Evolutionary conservation across 1,284 basidiomycete species (phyloP), one percentile per base, ranked within the genome.

Genomic region (Abortiporus biennis): DNA sequence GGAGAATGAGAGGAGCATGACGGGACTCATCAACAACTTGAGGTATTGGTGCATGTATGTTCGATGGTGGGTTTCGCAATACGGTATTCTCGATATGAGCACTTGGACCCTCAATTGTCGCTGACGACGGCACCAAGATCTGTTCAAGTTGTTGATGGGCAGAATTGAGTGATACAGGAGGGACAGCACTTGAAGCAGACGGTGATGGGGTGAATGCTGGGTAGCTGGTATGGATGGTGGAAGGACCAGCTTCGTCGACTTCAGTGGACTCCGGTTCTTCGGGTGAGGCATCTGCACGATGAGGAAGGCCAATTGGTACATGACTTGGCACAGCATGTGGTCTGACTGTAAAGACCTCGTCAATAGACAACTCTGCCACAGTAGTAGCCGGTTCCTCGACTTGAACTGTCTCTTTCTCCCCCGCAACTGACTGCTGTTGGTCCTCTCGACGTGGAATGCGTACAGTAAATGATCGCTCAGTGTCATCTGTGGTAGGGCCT

Each of bases 311-410:
- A 17, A 59, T 31, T 17, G 50, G 47, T 24, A 55, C 47, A 32
- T 54, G 53, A 45, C 53, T 45, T 21, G 65, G 59, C 4, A 63
- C 59, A 44, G 62, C 61, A 36, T 68, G 64, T 3, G 74, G 74
- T 42, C 72, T 58, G 21, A 78, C 78, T n/a, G 67, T 73, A 50
- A 78, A 76, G 21, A 72, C 67, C 30, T 79, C 76, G 43, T 79
- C 72, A 30, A 76, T 57, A 12, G 65, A 63, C 13, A 65, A 52
- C 45, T 72, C 72, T 31, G 64, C 64, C 4, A 54, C 54, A 2
- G 65, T 61, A 1, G 59, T 52, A 24, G 52, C 42, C 8, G 57
- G 42, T 31, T 64, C 62, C 20, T 57, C 55, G 23, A 45, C 50
- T 16, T 48, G 54, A 27, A 54, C 19, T 13, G 16, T 31, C 20